These are phyloP conservation scores for Ceratobasidium theobromae DNA, from an alignment of 1,284 basidiomycete genomes.

Conservation along the genomic window DNA sequence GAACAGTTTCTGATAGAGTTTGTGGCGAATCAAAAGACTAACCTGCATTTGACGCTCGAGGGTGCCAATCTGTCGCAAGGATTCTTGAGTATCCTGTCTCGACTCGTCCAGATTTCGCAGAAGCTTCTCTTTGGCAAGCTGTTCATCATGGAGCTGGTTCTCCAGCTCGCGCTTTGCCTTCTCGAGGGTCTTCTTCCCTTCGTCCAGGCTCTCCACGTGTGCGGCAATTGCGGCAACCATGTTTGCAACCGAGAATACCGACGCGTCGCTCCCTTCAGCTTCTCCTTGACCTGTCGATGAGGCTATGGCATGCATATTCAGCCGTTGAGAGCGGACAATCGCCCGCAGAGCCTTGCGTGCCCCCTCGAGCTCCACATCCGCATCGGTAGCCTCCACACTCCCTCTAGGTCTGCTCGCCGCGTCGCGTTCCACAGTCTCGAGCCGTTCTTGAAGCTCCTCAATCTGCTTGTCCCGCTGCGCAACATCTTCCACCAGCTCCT, in stretches of 20 bases:
- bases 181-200: conserved; percentile 39
- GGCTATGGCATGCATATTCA: conserved; percentile 44
- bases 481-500: conserved; percentile 41
- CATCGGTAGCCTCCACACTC: conserved; percentile 54
- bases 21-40: conserved; percentile 17
- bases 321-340: conserved; percentile 55
- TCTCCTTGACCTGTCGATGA: too few species aligned
- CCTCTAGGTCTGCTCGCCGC: conserved; percentile 44
- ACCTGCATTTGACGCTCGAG: conserved; percentile 53
- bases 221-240: conserved; percentile 51
- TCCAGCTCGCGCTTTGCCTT: conserved; percentile 33
- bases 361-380: conserved; percentile 55
- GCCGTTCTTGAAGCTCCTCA: conserved; percentile 47
- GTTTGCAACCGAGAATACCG: conserved; percentile 50
- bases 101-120: conserved; percentile 58
- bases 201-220: conserved; percentile 57
- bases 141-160: conserved; percentile 44
- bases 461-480: conserved; percentile 23
- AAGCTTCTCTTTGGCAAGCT: conserved; percentile 53
- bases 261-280: conserved; percentile 53
- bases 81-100: conserved; percentile 44
- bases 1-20: conserved; percentile 1
- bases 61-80: conserved; percentile 40
- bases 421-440: conserved; percentile 52
- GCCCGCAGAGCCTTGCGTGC: conserved; percentile 50